phyloP scores from a whole-genome alignment of 2,329 filamentous ascomycete genomes.

The Acrocalymma vagum region DNA sequence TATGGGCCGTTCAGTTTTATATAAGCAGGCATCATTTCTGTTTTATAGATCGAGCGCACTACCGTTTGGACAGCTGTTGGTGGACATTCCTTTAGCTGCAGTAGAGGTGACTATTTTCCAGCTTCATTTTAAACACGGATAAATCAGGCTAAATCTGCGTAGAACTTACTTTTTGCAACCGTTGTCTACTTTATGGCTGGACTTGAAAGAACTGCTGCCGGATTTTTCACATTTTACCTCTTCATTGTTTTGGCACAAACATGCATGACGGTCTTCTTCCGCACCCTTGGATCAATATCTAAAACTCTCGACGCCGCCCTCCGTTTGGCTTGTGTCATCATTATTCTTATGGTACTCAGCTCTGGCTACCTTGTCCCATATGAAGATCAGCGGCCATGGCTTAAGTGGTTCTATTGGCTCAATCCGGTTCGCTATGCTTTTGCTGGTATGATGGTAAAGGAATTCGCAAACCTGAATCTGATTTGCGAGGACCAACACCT shows the following conservation, averaged over 20 bases:
- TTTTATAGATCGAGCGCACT: no score
- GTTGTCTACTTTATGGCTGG: slow-evolving; percentile 58
- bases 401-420: slow-evolving; percentile 80
- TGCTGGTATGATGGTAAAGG: slow-evolving; percentile 79
- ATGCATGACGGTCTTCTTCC: slow-evolving; percentile 46
- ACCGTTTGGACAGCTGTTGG: no score
- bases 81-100: no score
- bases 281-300: slow-evolving; percentile 64
- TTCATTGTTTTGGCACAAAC: slow-evolving; percentile 43
- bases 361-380: slow-evolving; percentile 63
- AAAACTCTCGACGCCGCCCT: slow-evolving; percentile 63
- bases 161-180: no score
- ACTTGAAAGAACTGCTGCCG: slow-evolving; percentile 45
- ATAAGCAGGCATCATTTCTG: no score
- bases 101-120: no score
- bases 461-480: slow-evolving; percentile 51
- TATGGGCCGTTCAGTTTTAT: no score
- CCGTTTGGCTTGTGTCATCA: neutral
- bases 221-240: slow-evolving; percentile 53
- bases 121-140: no score
- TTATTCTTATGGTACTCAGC: slow-evolving; percentile 45
- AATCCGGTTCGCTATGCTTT: slow-evolving; percentile 80
- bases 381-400: slow-evolving; percentile 75
- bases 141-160: no score
- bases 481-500: slow-evolving; percentile 59